These are phyloP conservation scores for Calonectria hongkongensis DNA, from an alignment of 2,329 filamentous ascomycete species.

Conservation along the genomic window DNA sequence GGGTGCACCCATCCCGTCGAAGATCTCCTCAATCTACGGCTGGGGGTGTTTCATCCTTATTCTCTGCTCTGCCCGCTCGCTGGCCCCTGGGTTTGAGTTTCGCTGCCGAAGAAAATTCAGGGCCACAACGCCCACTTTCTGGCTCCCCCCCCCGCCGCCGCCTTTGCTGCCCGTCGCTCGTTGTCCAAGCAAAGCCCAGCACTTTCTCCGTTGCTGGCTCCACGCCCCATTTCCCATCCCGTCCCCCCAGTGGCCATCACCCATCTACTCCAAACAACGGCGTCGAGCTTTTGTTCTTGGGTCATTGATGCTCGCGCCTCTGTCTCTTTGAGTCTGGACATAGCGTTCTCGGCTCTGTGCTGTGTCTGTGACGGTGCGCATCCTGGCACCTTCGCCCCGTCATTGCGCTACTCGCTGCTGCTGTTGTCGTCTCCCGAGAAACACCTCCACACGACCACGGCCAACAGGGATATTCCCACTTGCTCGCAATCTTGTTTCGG, in stretches of 20 bases:
- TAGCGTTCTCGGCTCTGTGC: slow-evolving; percentile 40
- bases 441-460: slow-evolving; percentile 45
- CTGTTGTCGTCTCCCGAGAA: slow-evolving; percentile 52
- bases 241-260: slow-evolving; percentile 41
- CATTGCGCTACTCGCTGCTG: slow-evolving; percentile 45
- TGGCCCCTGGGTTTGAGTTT: slow-evolving; percentile 34
- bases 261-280: slow-evolving; percentile 53
- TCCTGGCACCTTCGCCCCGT: slow-evolving; percentile 25
- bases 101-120: slow-evolving; percentile 30
- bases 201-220: slow-evolving; percentile 39
- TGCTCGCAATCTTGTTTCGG: slow-evolving; percentile 48
- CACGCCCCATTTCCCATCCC: slow-evolving; percentile 46
- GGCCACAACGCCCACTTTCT: slow-evolving; percentile 12
- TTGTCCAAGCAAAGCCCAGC: slow-evolving; percentile 45
- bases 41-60: slow-evolving; percentile 35
- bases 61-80: slow-evolving; percentile 29
- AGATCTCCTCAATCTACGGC: slow-evolving; percentile 27
- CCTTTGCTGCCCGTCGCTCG: slow-evolving; percentile 46
- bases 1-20: slow-evolving; percentile 19
- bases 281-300: slow-evolving; percentile 44
- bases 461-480: slow-evolving; percentile 54
- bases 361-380: slow-evolving; percentile 27
- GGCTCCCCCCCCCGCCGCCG: slow-evolving; percentile 43
- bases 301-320: slow-evolving; percentile 46
- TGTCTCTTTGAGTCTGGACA: slow-evolving; percentile 46